Base-by-base conservation (phyloP, 257 asterid species). In the Solanum phureja region DNA sequence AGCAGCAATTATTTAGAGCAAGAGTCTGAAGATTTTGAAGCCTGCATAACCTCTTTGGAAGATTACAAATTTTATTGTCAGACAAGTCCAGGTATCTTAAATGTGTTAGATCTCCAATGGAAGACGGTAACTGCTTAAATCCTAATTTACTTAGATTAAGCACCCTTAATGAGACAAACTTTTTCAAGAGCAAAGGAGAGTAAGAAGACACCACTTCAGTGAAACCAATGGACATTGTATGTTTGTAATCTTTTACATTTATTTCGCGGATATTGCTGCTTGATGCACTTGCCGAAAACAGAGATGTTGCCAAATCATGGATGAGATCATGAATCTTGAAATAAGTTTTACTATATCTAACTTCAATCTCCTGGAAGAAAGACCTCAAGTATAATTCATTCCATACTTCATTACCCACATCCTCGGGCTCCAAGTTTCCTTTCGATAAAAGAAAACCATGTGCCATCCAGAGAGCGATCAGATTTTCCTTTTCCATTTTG, bases 371-470 rank as follows among this genome's bases (percentile, higher is more conserved):
- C 38, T 76, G 88, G 83, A 88, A 85, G n/a, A 88, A 49, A 4
- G 84, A 84, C 74, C 89, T 89, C 46, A 87, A 9, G 18, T 79
- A 84, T 58, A 91, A 69, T 86, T 89, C 88, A 27, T 91, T 49
- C 69, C 88, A 91, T 72, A 89, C 64, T 62, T 84, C 83, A 85
- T 88, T 8, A 40, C 91, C 93, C 33, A 87, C 76, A n/a, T 87
- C 89, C 73, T 91, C 44, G 11, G 11, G 11, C 2, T 8, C 44
- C 44, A 40, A 40, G 44, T 40, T 40, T 40, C 44, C 44, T 40
- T 40, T 40, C 3, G 44, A 2, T 40, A 8, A 40, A 40, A 40
- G 44, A 40, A 40, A 40, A 40, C 44, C 11, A 8, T 40, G 44
- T 40, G 44, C 44, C 44, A 40, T 40, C 44, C 44, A 40, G 44